These are phyloP conservation scores for Hypoxylon sp. DNA, from an alignment of 2,329 filamentous ascomycete species.

Conservation along the genomic window DNA sequence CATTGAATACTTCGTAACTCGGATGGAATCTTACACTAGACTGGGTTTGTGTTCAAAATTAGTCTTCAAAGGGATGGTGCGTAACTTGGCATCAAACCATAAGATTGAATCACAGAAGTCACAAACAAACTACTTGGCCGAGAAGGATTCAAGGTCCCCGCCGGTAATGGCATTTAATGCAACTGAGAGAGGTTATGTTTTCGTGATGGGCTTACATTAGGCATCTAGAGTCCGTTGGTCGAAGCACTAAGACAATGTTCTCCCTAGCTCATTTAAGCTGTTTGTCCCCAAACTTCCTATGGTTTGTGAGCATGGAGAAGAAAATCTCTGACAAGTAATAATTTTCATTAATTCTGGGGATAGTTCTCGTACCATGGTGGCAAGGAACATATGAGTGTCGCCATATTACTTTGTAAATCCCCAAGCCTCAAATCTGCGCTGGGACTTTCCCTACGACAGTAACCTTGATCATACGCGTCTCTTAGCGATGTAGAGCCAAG, in stretches of 20 bases:
- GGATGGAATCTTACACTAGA: not conserved
- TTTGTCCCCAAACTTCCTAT: constrained; percentile 14
- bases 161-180: constrained; percentile 21
- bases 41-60: not conserved
- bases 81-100: constrained; percentile 4
- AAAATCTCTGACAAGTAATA: not conserved
- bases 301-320: not conserved
- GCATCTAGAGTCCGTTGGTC: not conserved
- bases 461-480: not conserved
- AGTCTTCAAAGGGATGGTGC: constrained; percentile 12
- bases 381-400: not conserved
- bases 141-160: constrained; percentile 38
- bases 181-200: constrained; percentile 10
- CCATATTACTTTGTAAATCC: not conserved
- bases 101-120: constrained; percentile 19
- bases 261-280: constrained; percentile 5
- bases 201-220: constrained; percentile 27
- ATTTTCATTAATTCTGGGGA: not conserved
- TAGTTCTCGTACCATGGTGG: constrained; percentile 12
- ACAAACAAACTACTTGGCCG: constrained; percentile 10
- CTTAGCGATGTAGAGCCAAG: not conserved
- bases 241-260: not conserved
- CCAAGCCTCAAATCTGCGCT: not conserved
- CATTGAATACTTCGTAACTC: not conserved
- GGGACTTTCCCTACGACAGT: not conserved